Percentiles rank a stretch among this genome's conserved stretches.
Conservation (phyloP, 306 rosid species). For the Pterocarpus macrocarpus region DNA sequence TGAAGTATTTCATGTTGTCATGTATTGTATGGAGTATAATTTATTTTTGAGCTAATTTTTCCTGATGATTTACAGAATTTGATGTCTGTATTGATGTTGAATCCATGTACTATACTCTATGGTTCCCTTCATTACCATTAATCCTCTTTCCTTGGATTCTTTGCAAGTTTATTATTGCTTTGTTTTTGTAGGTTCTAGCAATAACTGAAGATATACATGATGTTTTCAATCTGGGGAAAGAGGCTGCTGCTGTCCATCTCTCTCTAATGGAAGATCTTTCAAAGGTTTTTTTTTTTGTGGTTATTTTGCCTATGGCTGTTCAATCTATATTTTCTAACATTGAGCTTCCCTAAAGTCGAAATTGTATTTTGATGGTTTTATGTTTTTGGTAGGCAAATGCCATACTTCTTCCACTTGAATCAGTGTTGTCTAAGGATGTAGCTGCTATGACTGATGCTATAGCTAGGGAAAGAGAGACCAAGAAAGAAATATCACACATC, state of each 20-base stretch:
- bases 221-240: conserved; percentile 91
- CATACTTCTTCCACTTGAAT: conserved; percentile 89
- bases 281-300: conserved; percentile 64
- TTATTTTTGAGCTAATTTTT: conserved; percentile 31
- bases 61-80: conserved; percentile 26
- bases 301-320: conserved; percentile 15
- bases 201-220: conserved; percentile 95
- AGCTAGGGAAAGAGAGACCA: conserved; percentile 77
- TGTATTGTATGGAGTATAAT: conserved; percentile 32
- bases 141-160: conserved; percentile 19
- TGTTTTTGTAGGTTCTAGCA: conserved; percentile 73
- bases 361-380: conserved; percentile 48
- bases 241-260: conserved; percentile 81
- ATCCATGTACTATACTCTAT: conserved; percentile 10
- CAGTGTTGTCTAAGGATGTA: conserved; percentile 89
- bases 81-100: conserved; percentile 21
- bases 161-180: conserved; percentile 37
- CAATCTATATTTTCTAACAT: conserved; percentile 30
- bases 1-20: conserved; percentile 26
- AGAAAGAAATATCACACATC: conserved; percentile 81
- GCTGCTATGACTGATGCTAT: conserved; percentile 90
- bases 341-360: conserved; percentile 40
- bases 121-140: conserved; percentile 33
- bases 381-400: conserved; percentile 74
- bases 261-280: conserved; percentile 88